Evolutionary conservation across 148 eudicot genomes (phyloP).

Genomic region (Pouteria glomerata): DNA sequence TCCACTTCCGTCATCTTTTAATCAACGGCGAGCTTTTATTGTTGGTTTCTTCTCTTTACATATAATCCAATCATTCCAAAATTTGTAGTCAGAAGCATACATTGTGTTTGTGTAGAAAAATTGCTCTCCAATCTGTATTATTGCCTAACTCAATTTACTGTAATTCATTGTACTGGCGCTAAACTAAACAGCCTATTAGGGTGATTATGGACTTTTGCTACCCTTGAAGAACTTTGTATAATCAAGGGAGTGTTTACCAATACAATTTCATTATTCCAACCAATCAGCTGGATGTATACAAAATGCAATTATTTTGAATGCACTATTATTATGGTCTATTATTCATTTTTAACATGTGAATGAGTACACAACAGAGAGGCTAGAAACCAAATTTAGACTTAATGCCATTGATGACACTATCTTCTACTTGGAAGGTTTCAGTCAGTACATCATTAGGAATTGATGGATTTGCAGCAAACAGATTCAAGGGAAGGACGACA

Average conservation of each 20-base stretch:
- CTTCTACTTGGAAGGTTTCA: slow-evolving; percentile 29
- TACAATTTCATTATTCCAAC: not conserved
- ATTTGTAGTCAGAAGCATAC: slow-evolving; percentile 6
- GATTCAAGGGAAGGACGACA: slow-evolving; percentile 11
- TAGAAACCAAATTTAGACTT: slow-evolving; percentile 23
- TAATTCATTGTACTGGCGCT: slow-evolving; percentile 8
- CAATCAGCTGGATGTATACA: too few species aligned
- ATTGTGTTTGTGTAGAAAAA: slow-evolving; percentile 9
- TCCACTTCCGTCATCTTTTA: not conserved
- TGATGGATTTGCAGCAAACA: slow-evolving; percentile 33
- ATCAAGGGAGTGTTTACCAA: not conserved
- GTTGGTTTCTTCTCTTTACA: not conserved
- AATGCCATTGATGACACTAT: slow-evolving; percentile 19
- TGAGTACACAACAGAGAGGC: too few species aligned
- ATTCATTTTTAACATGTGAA: too few species aligned
- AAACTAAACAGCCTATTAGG: not conserved
- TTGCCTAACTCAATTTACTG: slow-evolving; percentile 2
- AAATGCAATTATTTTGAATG: too few species aligned
- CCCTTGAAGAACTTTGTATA: not conserved
- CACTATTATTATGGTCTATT: too few species aligned
- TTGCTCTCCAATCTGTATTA: not conserved
- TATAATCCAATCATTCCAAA: not conserved
- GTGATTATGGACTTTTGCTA: slow-evolving; percentile 3
- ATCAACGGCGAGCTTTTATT: not conserved
- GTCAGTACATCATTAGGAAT: slow-evolving; percentile 31